Evolutionary conservation across 2,329 filamentous ascomycete genomes (phyloP), one percentile per base, ranked within the genome.

Genomic region (Celoporthe dispersa): DNA sequence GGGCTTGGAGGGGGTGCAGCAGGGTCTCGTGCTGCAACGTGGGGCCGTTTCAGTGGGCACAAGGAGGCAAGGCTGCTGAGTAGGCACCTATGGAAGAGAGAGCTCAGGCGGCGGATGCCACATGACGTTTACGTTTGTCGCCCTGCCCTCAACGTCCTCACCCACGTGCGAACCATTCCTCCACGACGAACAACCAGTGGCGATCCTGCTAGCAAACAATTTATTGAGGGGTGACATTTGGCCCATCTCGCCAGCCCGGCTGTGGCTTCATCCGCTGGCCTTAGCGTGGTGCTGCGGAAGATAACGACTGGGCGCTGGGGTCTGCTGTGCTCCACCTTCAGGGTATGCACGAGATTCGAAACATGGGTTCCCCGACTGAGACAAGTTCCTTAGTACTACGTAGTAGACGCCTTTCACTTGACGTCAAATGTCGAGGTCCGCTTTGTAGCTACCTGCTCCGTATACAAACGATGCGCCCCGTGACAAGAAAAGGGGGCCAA

Each of bases 321-420:
- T 5, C 8, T 25, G 4, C 25, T 31, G 53, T 33, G 53, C 53
- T 57, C 53, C 53, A 57, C 53, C 25, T 57, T 19, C 28, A 31
- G 53, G 25, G 57, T 19, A 8, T 6, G 33, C 19, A n/a, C 8
- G 31, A n/a, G 33, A 22, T 60, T 35, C 19, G 57, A 60, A 60
- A 60, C 57, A n/a, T 37, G 19, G 25, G 28, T 57, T n/a, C 33
- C 44, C 44, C 57, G 55, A 31, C 55, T 60, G 25, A 60, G 55
- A 60, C 55, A 55, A 55, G 51, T 12, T 14, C 51, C 51, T 7
- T 33, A n/a, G n/a, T n/a, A n/a, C n/a, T n/a, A n/a, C n/a, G n/a
- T 7, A 33, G 16, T 35, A 60, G 55, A n/a, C 55, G 55, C 55
- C 31, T n/a, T 11, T 31, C 31, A 48, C 55, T 60, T 60, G 55